Percentiles rank a stretch among this genome's conserved stretches.
These are phyloP conservation scores for Blastobotrys proliferans DNA, from an alignment of 1,139 yeast genomes.

Conservation along the genomic window DNA sequence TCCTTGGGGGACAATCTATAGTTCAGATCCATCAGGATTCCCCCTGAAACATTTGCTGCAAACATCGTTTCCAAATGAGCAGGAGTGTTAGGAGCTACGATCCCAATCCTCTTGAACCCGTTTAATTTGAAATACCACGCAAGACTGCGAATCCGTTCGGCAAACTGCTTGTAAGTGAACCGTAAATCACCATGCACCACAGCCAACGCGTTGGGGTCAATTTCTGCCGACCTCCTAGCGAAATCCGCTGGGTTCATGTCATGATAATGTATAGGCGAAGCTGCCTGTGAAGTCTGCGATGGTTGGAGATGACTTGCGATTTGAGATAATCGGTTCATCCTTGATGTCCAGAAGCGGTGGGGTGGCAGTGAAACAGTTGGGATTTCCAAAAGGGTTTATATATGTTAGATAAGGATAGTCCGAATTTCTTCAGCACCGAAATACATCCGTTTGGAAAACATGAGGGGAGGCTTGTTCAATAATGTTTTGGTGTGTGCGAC, in stretches of 20 bases:
- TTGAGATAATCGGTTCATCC: no score
- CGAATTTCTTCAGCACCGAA: no score
- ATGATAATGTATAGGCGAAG: constrained; percentile 12
- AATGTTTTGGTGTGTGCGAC: no score
- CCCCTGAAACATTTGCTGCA: constrained; percentile 36
- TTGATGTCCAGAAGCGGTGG: no score
- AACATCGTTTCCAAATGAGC: constrained; percentile 37
- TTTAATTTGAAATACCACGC: constrained; percentile 32
- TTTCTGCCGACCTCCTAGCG: constrained; percentile 35
- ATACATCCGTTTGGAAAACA: no score
- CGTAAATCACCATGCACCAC: constrained; percentile 30
- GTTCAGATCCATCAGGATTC: constrained; percentile 36
- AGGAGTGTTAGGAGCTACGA: constrained; percentile 39
- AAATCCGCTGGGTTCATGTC: constrained; percentile 37
- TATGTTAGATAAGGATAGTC: no score
- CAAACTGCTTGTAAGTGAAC: constrained; percentile 31
- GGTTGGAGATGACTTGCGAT: no score
- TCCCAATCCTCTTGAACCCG: constrained; percentile 32
- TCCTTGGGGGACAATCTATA: constrained; percentile 34
- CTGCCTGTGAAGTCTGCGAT: no score
- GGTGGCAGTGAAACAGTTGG: no score
- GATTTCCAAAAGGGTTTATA: no score
- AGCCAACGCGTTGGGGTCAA: constrained; percentile 36
- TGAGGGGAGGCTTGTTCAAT: no score
- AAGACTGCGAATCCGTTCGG: constrained; percentile 32